Evolutionary conservation across 2,329 filamentous ascomycete species (phyloP).

Genomic region (Microsporum ferrugineum): DNA sequence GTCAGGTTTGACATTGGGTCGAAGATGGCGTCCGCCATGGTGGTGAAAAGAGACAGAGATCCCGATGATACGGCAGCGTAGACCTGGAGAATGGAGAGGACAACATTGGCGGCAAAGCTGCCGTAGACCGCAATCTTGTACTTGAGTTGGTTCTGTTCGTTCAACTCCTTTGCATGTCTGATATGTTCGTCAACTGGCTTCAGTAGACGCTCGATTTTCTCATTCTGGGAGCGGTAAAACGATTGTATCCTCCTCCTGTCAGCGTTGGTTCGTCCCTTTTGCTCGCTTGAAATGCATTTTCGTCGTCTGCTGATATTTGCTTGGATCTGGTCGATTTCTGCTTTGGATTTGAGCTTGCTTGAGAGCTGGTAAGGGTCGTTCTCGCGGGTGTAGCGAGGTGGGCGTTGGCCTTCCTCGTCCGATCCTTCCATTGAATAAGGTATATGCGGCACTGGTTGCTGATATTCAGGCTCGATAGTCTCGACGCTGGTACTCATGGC

Average conservation of each 20-base stretch:
- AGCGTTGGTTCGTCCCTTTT: conserved; percentile 16
- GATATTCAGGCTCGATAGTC: conserved; percentile 12
- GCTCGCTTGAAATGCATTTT: conserved; percentile 18
- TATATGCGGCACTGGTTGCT: conserved; percentile 14
- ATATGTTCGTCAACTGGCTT: conserved; percentile 89
- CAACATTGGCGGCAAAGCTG: conserved; percentile 65
- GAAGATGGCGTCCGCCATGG: conserved; percentile 91
- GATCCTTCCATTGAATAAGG: conserved; percentile 7
- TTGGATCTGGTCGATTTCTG: conserved; percentile 60
- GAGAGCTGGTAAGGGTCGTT: conserved; percentile 76
- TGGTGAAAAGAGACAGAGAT: conserved; percentile 93
- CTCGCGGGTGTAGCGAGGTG: conserved; percentile 48
- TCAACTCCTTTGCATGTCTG: conserved; percentile 66
- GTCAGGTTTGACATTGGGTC: conserved; percentile 84
- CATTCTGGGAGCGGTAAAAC: conserved; percentile 87
- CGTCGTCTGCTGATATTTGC: conserved; percentile 69
- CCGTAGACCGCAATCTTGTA: conserved; percentile 52
- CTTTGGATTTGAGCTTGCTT: conserved; percentile 61
- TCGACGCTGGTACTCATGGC: conserved; percentile 36
- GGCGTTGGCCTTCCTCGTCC: conserved; percentile 37
- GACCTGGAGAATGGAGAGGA: conserved; percentile 68
- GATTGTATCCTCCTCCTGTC: conserved; percentile 50
- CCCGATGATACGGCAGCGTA: conserved; percentile 79
- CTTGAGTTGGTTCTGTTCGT: conserved; percentile 64
- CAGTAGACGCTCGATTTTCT: conserved; percentile 80